These are phyloP conservation scores for Mycocentrospora acerina DNA, from an alignment of 2,329 filamentous ascomycete species.

Conservation along the genomic window DNA sequence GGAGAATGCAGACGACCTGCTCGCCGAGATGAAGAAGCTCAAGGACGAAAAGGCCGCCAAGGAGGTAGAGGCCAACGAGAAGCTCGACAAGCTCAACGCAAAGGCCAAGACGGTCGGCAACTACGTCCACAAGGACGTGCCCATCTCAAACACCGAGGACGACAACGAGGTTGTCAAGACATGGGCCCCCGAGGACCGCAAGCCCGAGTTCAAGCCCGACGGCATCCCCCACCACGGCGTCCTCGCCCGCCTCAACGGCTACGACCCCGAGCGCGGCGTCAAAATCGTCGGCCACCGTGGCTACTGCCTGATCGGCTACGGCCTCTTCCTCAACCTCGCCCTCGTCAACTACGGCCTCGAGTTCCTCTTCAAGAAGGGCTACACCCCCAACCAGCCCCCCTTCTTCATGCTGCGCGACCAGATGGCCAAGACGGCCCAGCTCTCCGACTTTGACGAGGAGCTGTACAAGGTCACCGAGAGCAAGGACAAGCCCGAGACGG, in stretches of 20 bases:
- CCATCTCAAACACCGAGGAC: slow-evolving; percentile 82
- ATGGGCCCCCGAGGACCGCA: slow-evolving; percentile 77
- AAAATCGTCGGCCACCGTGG: slow-evolving; percentile 94
- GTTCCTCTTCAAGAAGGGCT: slow-evolving; percentile 79
- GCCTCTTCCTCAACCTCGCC: slow-evolving; percentile 87
- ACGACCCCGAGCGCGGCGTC: slow-evolving; percentile 75
- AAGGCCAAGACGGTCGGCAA: slow-evolving; percentile 88
- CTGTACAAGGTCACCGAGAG: slow-evolving; percentile 91
- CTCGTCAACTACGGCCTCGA: slow-evolving; percentile 93
- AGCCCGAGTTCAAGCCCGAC: slow-evolving; percentile 75
- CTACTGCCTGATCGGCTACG: slow-evolving; percentile 88
- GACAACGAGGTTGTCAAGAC: slow-evolving; percentile 75
- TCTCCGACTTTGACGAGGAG: slow-evolving; percentile 97
- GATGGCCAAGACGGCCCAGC: slow-evolving; percentile 97
- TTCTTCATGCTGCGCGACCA: slow-evolving; percentile 84
- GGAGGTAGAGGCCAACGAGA: slow-evolving; percentile 72
- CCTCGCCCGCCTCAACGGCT: slow-evolving; percentile 81
- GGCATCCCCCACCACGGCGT: slow-evolving; percentile 94
- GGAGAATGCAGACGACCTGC: slow-evolving; percentile 78
- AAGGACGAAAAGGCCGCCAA: slow-evolving; percentile 81
- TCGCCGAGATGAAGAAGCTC: slow-evolving; percentile 74
- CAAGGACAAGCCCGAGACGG: slow-evolving; percentile 75
- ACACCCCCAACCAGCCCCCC: slow-evolving; percentile 66
- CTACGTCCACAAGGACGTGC: slow-evolving; percentile 86
- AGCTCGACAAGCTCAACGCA: slow-evolving; percentile 70